phyloP scores from a whole-genome alignment of 768 basidiomycete genomes.

The Macrolepiota fuliginosa region DNA sequence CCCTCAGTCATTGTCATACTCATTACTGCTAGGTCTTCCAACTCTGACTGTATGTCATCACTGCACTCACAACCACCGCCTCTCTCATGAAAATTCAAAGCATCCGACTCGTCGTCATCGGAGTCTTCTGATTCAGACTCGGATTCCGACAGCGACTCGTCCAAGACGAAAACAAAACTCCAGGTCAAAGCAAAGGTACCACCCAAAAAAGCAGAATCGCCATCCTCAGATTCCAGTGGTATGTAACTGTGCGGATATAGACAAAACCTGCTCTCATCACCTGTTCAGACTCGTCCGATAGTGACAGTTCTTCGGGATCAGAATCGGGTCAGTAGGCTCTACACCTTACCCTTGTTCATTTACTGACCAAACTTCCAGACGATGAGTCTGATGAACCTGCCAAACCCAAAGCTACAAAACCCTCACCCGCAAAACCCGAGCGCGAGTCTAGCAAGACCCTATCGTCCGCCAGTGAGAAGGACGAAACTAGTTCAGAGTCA shows the following conservation, averaged over 20 bases:
- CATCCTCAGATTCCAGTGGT: conserved; percentile 6
- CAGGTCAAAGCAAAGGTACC: background rate
- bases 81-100: background rate
- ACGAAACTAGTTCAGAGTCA: background rate
- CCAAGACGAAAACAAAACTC: background rate
- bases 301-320: background rate
- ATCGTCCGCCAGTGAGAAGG: conserved; percentile 13
- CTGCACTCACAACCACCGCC: background rate
- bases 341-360: background rate
- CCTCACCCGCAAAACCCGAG: conserved; percentile 15
- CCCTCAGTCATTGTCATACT: conserved; percentile 13
- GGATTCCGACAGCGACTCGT: background rate
- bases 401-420: conserved; percentile 11
- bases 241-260: background rate
- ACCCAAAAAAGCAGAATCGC: conserved; percentile 1
- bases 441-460: conserved; percentile 40
- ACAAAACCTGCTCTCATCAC: background rate
- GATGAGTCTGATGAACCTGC: conserved; percentile 25
- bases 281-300: conserved; percentile 3
- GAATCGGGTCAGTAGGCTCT: background rate
- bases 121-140: conserved; percentile 23
- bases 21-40: background rate
- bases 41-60: conserved; percentile 3
- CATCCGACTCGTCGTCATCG: conserved; percentile 10
- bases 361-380: conserved; percentile 12